phyloP scores from a whole-genome alignment of 371 early-diverging fungal species.

The Mortierella sp. region DNA sequence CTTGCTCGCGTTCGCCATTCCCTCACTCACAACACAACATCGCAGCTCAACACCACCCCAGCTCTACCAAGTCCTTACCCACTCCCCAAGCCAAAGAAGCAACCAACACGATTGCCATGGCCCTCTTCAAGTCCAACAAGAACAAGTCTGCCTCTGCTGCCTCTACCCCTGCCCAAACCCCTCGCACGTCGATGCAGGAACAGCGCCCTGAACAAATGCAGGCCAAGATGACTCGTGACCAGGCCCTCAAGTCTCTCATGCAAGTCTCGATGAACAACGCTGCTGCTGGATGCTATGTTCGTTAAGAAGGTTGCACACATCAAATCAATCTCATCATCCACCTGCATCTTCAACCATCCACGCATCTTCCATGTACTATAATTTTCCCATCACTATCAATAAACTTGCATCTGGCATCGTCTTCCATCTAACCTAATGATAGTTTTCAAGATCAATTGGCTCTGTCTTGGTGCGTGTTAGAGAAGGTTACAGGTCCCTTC shows the following conservation, averaged over 20 bases:
- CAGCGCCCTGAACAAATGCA: neutral
- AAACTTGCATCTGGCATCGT: too few species aligned
- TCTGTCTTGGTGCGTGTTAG: too few species aligned
- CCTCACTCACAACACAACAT: too few species aligned
- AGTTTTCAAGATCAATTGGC: too few species aligned
- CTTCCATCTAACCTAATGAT: too few species aligned
- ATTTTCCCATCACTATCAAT: too few species aligned
- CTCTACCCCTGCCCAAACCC: constrained; percentile 31
- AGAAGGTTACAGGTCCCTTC: too few species aligned
- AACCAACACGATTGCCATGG: constrained; percentile 4
- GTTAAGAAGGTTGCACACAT: neutral
- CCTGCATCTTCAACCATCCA: neutral
- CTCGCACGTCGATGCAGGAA: constrained; percentile 31
- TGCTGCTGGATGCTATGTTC: neutral
- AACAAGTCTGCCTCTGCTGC: constrained; percentile 35
- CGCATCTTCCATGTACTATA: too few species aligned
- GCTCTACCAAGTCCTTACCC: too few species aligned
- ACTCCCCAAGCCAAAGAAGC: neutral
- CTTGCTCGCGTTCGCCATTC: too few species aligned
- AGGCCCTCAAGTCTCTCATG: constrained; percentile 21
- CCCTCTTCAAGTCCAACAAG: constrained; percentile 33
- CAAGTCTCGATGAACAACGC: constrained; percentile 1
- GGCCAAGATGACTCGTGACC: constrained; percentile 31
- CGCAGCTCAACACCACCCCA: too few species aligned
- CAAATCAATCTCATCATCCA: neutral